Evolutionary conservation across 2,329 filamentous ascomycete species (phyloP), one percentile per base, ranked within the genome.

Genomic region (Lasiodiplodia sp.): DNA sequence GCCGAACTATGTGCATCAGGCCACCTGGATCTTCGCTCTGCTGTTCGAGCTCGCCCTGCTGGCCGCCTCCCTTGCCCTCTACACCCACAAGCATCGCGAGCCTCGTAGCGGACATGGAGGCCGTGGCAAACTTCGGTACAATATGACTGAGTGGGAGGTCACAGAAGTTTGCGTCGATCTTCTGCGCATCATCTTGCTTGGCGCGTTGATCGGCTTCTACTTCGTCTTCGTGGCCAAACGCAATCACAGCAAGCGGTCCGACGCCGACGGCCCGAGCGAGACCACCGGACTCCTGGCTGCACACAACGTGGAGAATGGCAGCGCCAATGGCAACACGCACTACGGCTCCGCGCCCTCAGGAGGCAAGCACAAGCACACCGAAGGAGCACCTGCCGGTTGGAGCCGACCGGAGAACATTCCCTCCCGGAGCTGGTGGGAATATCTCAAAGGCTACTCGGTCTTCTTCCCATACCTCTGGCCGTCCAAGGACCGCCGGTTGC

Each of bases 381-480:
- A 85, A 70, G 90, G 93, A 69, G 87, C 88, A 64, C 88, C 88
- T 28, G 89, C 91, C 11, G 93, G 92, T 6, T 98, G 97, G 85
- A 96, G 96, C 78, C 91, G 95, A 73, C 94, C 94, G 2, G 91
- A 91, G 47, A 95, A 93, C 71, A 87, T 93, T 10, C 94, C 93
- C 2, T 92, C 92, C 73, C 93, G 92, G 73, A 96, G 90, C 65
- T 99, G 96, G 96, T 97, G 92, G 89, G 94, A 98, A 77, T 99
- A 99, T 78, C 84, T 97, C 70, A 90, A 91, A 71, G 94, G 95
- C 56, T 99, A 98, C 79, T 92, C 91, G 14, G 85, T 97, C 64
- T 97, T 99, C 81, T 96, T 98, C 78, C 95, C 94, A 0, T 99
- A 98, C 77, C 88, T 98, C 69, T 99, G 96, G 96, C 96, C 96